Percentiles rank a stretch among this genome's conserved stretches.
phyloP scores from a whole-genome alignment of 805 yeast genomes.

The Nakazawaea laoshanensis region DNA sequence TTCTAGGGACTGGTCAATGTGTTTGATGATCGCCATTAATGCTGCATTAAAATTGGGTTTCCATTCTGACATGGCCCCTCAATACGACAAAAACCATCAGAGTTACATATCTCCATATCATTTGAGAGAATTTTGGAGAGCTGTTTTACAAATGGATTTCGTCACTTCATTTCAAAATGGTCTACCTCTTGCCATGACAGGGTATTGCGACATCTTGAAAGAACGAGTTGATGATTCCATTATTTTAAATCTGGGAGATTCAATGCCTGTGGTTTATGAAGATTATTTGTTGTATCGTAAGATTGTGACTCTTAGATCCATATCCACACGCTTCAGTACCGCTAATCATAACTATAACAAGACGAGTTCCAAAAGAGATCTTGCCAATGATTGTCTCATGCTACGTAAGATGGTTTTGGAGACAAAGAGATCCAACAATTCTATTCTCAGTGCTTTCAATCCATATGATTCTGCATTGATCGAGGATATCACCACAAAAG shows the following conservation, averaged over 20 bases:
- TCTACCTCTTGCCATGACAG: slow-evolving; percentile 8
- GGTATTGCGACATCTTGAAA: slow-evolving; percentile 4
- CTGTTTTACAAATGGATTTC: slow-evolving; percentile 6
- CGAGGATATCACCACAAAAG: slow-evolving; percentile 2
- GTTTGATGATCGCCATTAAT: slow-evolving; percentile 5
- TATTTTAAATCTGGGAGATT: slow-evolving; percentile 1
- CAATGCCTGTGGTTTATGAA: background rate
- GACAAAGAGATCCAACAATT: background rate
- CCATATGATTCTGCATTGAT: background rate
- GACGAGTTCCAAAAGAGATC: slow-evolving; percentile 1
- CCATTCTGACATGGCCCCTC: slow-evolving; percentile 3
- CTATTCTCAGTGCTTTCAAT: slow-evolving; percentile 2
- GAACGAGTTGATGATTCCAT: slow-evolving; percentile 4
- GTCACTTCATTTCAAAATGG: slow-evolving; percentile 8
- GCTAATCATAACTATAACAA: slow-evolving; percentile 4
- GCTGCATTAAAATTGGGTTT: slow-evolving; percentile 9
- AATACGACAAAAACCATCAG: slow-evolving; percentile 4
- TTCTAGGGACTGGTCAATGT: slow-evolving; percentile 9
- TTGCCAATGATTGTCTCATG: background rate
- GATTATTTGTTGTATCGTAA: slow-evolving; percentile 2
- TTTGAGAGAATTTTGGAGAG: slow-evolving; percentile 10
- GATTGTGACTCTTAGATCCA: slow-evolving; percentile 2
- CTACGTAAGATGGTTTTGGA: slow-evolving; percentile 4
- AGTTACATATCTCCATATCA: slow-evolving; percentile 9
- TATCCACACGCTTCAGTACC: slow-evolving; percentile 1